phyloP scores from a whole-genome alignment of 2,329 filamentous ascomycete species.

The Pseudopyricularia javanii region DNA sequence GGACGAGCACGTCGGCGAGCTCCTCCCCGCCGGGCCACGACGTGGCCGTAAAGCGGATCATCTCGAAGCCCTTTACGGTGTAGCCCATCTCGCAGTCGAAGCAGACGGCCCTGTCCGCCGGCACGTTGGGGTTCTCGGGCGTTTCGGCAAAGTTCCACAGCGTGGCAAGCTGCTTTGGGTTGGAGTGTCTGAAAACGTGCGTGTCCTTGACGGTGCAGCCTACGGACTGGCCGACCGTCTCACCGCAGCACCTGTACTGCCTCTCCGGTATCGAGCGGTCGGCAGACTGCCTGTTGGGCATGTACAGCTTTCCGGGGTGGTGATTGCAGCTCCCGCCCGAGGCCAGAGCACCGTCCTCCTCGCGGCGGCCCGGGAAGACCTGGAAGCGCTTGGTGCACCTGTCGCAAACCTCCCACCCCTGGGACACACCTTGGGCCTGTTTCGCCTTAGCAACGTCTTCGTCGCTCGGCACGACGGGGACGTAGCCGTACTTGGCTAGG shows the following conservation, averaged over 20 bases:
- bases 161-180: slow-evolving; percentile 62
- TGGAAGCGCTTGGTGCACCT: slow-evolving; percentile 80
- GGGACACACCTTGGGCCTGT: slow-evolving; percentile 50
- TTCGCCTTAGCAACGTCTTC: slow-evolving; percentile 55
- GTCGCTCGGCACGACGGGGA: slow-evolving; percentile 52
- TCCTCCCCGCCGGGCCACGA: slow-evolving; percentile 69
- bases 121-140: slow-evolving; percentile 44
- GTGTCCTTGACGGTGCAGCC: slow-evolving; percentile 62
- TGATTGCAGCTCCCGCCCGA: slow-evolving; percentile 68
- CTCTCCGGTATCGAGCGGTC: slow-evolving; percentile 45
- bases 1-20: slow-evolving; percentile 55
- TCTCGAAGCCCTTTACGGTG: slow-evolving; percentile 75
- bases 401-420: slow-evolving; percentile 80
- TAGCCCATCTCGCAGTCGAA: slow-evolving; percentile 99
- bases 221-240: slow-evolving; percentile 55
- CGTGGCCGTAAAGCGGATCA: slow-evolving; percentile 80
- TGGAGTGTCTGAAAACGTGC: slow-evolving; percentile 81
- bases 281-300: slow-evolving; percentile 36
- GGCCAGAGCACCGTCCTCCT: slow-evolving; percentile 62
- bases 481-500: slow-evolving; percentile 63
- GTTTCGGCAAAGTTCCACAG: slow-evolving; percentile 73
- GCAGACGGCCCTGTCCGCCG: slow-evolving; percentile 52
- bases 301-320: slow-evolving; percentile 63
- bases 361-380: slow-evolving; percentile 75
- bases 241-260: slow-evolving; percentile 68